phyloP scores from a whole-genome alignment of 2,329 filamentous ascomycete species.

The Diaporthe citri region DNA sequence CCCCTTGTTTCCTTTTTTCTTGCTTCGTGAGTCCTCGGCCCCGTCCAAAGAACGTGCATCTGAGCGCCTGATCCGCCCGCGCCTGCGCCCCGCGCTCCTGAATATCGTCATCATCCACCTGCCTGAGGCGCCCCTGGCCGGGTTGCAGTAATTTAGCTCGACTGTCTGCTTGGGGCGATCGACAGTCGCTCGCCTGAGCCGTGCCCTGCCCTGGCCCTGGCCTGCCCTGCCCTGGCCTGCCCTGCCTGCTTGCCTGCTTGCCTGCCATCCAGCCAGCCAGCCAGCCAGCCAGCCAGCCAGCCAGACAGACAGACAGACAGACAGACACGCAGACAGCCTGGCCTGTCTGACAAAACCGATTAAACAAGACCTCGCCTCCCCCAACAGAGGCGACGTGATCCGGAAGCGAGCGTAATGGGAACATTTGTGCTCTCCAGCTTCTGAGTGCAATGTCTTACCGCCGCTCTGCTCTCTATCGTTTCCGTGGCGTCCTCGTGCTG shows the following conservation, averaged over 20 bases:
- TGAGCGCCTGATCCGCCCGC: conserved; percentile 6
- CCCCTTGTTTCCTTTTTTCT: conserved; percentile 12
- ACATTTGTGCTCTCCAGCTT: conserved; percentile 5
- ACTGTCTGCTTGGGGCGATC: conserved; percentile 23
- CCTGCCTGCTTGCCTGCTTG: too few species aligned
- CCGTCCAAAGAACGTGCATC: neutral
- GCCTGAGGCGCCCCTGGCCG: conserved; percentile 38
- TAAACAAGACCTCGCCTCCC: conserved; percentile 23
- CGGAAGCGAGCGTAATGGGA: conserved; percentile 38
- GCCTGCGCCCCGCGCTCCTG: conserved; percentile 29
- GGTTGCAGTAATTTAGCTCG: conserved; percentile 35
- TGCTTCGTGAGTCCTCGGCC: neutral
- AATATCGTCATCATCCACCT: conserved; percentile 36
- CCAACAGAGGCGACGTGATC: conserved; percentile 5
- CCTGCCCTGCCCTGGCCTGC: neutral
- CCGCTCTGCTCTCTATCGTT: conserved; percentile 39
- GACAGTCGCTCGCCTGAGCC: conserved; percentile 28
- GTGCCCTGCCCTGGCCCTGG: neutral
- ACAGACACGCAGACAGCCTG: neutral
- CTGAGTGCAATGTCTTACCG: conserved; percentile 40
- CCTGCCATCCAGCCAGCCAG: too few species aligned
- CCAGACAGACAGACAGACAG: neutral
- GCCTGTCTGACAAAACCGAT: conserved; percentile 3
- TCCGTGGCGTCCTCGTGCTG: conserved; percentile 34
- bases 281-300: too few species aligned